Percentiles rank a stretch among this genome's conserved stretches.
phyloP scores from a whole-genome alignment of 225 moss, liverwort and hornwort genomes.

The Physcomitrium patens region DNA sequence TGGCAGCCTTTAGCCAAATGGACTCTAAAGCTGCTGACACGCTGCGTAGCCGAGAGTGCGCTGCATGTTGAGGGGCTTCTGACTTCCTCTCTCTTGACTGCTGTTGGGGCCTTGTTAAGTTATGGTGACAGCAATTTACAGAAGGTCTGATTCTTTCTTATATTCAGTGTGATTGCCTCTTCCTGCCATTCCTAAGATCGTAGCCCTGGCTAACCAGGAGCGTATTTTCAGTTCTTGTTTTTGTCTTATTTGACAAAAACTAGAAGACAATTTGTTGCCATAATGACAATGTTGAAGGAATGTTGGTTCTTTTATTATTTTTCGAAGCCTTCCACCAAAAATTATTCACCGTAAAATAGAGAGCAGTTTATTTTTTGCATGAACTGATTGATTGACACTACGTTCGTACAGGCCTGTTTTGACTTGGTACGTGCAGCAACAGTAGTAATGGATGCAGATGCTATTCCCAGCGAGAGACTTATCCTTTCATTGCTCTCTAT shows the following conservation, averaged over 20 bases:
- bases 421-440: constrained; percentile 82
- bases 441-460: constrained; percentile 80
- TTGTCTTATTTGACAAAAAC: constrained; percentile 12
- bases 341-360: constrained; percentile 12
- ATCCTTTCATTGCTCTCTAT: constrained; percentile 75
- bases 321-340: constrained; percentile 10
- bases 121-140: constrained; percentile 73
- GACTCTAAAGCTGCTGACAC: constrained; percentile 82
- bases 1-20: constrained; percentile 87
- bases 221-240: neutral
- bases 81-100: constrained; percentile 71
- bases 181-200: constrained; percentile 7
- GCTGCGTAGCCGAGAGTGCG: constrained; percentile 77
- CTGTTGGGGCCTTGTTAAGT: constrained; percentile 70
- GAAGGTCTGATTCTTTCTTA: constrained; percentile 50
- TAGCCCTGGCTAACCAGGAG: neutral
- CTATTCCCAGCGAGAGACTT: constrained; percentile 86
- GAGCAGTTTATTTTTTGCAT: neutral
- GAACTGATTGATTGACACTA: constrained; percentile 27
- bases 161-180: neutral
- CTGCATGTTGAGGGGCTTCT: constrained; percentile 83
- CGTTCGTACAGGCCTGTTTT: constrained; percentile 73
- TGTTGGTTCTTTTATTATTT: constrained; percentile 22
- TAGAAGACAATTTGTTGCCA: constrained; percentile 17
- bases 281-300: constrained; percentile 16